Conservation (phyloP, 257 asterid species). For the Nicotiana sylvestris region DNA sequence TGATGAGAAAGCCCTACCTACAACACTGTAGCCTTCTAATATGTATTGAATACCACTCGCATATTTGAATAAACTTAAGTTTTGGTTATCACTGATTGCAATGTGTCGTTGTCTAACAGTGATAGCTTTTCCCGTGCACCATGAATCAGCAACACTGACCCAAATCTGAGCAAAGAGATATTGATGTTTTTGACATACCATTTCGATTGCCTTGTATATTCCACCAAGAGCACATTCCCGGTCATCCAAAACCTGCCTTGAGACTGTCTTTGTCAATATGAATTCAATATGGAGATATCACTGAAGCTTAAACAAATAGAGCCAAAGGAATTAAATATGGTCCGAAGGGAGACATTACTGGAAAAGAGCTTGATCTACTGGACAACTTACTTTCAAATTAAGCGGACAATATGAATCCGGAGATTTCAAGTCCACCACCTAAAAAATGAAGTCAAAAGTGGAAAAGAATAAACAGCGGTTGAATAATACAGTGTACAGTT, state of each 20-base stretch:
- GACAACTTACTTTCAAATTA: no score
- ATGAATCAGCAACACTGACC: neutral
- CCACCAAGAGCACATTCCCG: neutral
- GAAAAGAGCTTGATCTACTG: no score
- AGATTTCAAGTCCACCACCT: no score
- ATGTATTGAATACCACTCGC: neutral
- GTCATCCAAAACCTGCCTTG: neutral
- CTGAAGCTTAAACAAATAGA: no score
- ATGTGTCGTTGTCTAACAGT: neutral
- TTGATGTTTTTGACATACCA: neutral
- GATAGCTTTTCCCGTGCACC: neutral
- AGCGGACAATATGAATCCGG: no score
- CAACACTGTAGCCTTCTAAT: neutral
- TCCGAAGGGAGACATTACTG: no score
- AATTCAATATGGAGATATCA: no score
- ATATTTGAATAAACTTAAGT: neutral
- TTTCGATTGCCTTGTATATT: neutral
- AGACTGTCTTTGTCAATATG: no score
- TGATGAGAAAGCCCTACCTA: slow-evolving; percentile 4
- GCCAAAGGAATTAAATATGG: no score
- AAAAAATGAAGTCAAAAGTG: no score
- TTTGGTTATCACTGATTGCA: neutral
- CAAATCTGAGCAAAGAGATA: neutral
- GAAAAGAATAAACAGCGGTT: no score
- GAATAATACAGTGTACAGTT: no score